Evolutionary conservation across 345 rosid species (phyloP).

Genomic region (Aquilaria malaccensis): DNA sequence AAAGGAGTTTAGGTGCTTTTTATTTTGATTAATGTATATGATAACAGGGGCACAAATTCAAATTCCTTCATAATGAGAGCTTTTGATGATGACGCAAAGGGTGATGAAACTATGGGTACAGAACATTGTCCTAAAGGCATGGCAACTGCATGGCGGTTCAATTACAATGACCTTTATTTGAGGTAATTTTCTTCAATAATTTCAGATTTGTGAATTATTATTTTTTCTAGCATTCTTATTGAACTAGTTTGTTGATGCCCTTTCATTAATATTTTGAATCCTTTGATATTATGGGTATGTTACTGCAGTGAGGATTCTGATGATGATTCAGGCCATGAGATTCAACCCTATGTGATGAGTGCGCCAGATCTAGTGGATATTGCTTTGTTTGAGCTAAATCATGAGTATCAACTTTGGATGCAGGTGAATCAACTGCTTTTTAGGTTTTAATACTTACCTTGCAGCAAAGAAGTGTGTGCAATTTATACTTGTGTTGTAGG

Average conservation of each 20-base stretch:
- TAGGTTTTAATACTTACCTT: too few relatives aligned
- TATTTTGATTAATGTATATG: too few relatives aligned
- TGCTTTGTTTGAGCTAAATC: conserved; percentile 44
- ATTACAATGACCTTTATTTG: conserved; percentile 38
- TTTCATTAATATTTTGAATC: conserved; percentile 4
- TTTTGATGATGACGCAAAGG: conserved; percentile 51
- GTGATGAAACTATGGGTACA: conserved; percentile 29
- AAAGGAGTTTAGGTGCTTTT: conserved; percentile 14
- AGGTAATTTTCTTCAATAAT: conserved; percentile 30
- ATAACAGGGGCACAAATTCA: not conserved
- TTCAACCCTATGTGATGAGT: conserved; percentile 39
- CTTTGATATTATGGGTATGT: too few relatives aligned
- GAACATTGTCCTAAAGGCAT: conserved; percentile 20
- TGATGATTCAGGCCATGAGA: conserved; percentile 32
- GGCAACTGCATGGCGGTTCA: conserved; percentile 33
- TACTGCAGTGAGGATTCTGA: conserved; percentile 52
- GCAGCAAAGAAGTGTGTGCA: too few relatives aligned
- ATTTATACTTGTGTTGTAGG: too few relatives aligned
- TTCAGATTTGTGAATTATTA: not conserved
- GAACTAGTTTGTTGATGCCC: conserved; percentile 8
- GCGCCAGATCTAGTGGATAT: conserved; percentile 48
- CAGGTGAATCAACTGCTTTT: conserved; percentile 34
- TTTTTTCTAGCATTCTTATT: not conserved
- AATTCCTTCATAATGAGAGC: conserved; percentile 56
- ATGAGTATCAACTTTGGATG: conserved; percentile 47